A percentile compares a stretch with the other conserved stretches of the same genome.
phyloP scores from a whole-genome alignment of 2,329 filamentous ascomycete genomes.

The Cladophialophora chaetospira region DNA sequence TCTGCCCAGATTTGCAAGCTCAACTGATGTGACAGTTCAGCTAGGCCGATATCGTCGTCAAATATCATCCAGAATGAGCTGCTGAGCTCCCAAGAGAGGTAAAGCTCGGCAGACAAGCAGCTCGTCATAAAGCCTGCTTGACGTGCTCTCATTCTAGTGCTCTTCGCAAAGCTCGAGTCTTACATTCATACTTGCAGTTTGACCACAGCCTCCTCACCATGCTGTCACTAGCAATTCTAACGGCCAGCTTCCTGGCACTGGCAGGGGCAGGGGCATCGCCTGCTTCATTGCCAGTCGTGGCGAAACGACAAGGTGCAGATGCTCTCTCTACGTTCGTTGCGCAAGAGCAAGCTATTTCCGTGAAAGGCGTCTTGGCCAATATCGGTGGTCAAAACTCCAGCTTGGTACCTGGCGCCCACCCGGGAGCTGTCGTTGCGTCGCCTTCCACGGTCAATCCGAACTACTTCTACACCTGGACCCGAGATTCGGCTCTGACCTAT shows the following conservation, averaged over 20 bases:
- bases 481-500: conserved; percentile 72
- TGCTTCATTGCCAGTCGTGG: neutral
- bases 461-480: conserved; percentile 77
- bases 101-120: neutral
- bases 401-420: conserved; percentile 50
- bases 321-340: conserved; percentile 43
- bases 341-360: conserved; percentile 50
- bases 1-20: neutral
- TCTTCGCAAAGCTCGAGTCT: neutral
- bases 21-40: neutral
- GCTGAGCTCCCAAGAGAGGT: neutral
- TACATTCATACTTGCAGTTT: neutral
- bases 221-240: neutral
- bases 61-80: neutral
- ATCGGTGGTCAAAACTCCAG: conserved; percentile 55
- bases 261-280: conserved; percentile 6
- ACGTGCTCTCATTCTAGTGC: neutral
- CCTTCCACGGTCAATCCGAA: conserved; percentile 58
- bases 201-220: conserved; percentile 5
- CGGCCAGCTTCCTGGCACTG: conserved; percentile 3
- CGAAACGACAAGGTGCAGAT: conserved; percentile 19
- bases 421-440: conserved; percentile 59
- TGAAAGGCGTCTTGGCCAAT: conserved; percentile 59
- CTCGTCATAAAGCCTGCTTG: neutral
- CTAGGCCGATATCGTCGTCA: neutral